Evolutionary conservation across 345 rosid species (phyloP).

Genomic region (Angophora floribunda): DNA sequence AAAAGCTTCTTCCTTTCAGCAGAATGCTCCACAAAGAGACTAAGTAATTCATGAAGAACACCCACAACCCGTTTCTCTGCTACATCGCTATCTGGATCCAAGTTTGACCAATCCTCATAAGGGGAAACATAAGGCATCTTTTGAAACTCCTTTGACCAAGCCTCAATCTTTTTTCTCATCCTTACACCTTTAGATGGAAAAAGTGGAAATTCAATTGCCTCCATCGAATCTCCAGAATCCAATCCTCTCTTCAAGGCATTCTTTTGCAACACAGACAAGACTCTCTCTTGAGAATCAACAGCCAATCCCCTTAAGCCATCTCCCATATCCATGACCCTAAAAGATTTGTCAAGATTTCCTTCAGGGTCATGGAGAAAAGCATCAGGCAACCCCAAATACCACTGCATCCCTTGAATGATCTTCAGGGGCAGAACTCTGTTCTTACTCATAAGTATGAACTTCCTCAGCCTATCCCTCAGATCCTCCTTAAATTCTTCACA

Average conservation of each 20-base stretch:
- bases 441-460: conserved; percentile 62
- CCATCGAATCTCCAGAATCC: conserved; percentile 17
- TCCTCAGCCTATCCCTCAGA: conserved; percentile 47
- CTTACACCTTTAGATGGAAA: conserved; percentile 79
- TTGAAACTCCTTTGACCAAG: conserved; percentile 67
- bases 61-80: conserved; percentile 89
- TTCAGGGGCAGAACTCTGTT: conserved; percentile 59
- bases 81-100: conserved; percentile 55
- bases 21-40: conserved; percentile 79
- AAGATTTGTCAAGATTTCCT: conserved; percentile 27
- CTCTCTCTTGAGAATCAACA: conserved; percentile 20
- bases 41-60: conserved; percentile 74
- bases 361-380: conserved; percentile 34
- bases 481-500: conserved; percentile 37
- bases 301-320: conserved; percentile 66
- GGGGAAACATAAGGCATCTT: conserved; percentile 73
- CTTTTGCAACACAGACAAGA: conserved; percentile 50
- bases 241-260: conserved; percentile 42
- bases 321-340: conserved; percentile 59
- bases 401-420: conserved; percentile 68
- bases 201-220: conserved; percentile 54
- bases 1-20: conserved; percentile 67
- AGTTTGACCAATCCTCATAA: conserved; percentile 55
- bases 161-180: conserved; percentile 55
- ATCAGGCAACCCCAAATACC: conserved; percentile 81